These are phyloP conservation scores for Nannizziopsis barbatae DNA, from an alignment of 2,329 filamentous ascomycete genomes.

Conservation along the genomic window DNA sequence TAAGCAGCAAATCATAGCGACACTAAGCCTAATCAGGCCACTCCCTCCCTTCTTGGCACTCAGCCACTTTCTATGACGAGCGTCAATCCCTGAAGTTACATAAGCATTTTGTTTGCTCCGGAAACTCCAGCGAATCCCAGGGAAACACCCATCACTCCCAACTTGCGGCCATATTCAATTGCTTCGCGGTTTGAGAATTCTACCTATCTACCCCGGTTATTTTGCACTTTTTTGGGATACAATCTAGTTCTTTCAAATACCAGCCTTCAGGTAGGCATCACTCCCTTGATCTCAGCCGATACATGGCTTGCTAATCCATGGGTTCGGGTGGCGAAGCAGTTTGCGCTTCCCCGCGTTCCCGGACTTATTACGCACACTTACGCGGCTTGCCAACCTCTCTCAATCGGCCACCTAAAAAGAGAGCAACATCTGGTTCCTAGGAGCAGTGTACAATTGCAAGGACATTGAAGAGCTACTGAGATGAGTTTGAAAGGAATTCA, in stretches of 20 bases:
- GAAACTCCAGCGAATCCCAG: background rate
- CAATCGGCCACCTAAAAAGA: background rate
- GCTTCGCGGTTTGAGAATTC: background rate
- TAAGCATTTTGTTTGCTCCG: background rate
- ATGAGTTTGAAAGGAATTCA: slow-evolving; percentile 98
- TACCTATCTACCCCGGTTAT: background rate
- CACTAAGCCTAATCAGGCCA: background rate
- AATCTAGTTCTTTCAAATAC: background rate
- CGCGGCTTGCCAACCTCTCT: background rate
- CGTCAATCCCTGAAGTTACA: background rate
- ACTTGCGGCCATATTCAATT: background rate
- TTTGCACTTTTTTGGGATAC: background rate
- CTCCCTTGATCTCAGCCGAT: background rate
- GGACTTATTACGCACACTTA: background rate
- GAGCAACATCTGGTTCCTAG: too few species aligned
- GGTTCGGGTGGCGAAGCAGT: background rate
- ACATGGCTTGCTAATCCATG: background rate
- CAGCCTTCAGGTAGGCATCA: background rate
- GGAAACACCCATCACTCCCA: background rate
- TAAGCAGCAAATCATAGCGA: too few species aligned
- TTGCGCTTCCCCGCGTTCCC: background rate
- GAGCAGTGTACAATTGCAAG: too few species aligned
- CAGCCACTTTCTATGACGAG: slow-evolving; percentile 9
- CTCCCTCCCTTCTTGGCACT: background rate
- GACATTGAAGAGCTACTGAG: background rate